Evolutionary conservation across 495 filamentous ascomycete species (phyloP), one percentile per base, ranked within the genome.

Genomic region (Penicillium antarcticum): DNA sequence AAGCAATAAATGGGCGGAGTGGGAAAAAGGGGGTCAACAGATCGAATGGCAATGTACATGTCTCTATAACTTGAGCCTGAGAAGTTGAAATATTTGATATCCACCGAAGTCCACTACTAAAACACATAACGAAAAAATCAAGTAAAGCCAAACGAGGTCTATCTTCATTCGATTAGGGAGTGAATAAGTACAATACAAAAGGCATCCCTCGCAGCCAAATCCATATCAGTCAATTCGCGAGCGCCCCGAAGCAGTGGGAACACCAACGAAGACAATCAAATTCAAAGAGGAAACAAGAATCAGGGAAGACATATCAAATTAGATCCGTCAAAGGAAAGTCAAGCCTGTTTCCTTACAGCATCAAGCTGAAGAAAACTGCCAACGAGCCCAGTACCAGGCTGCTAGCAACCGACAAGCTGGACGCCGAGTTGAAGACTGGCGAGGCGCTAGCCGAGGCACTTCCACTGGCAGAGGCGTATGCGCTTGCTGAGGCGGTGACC

Each of bases 351-450:
- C 26, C 26, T 46, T 62, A 65, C 31, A 64, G 34, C 39, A 59
- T 34, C 21, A 62, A 34, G 40, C 41, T 42, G 16, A 62, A 45
- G 50, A 65, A 51, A 11, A 50, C 56, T 16, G 55, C 58, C 13
- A 59, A 3, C 12, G 56, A 56, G 23, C 33, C 58, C 35, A 62
- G 29, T n/a, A 61, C 9, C 14, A 62, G 51, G 31, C 58, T 53
- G 11, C 50, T 50, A 8, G 61, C 46, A 13, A 57, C 24, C 6
- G 58, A 50, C 38, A 60, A 12, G 9, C 39, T 53, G 16, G 55
- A 52, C 1, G 61, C 61, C 16, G 54, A 50, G 45, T 58, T 65
- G 47, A 51, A 64, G n/a, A 42, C 29, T 3, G 60, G 60, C 2
- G 56, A 49, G 9, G 54, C 18, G 42, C 37, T 55, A 17, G 57